phyloP scores from a whole-genome alignment of 2,329 filamentous ascomycete species.

The Cladophialophora bantiana region DNA sequence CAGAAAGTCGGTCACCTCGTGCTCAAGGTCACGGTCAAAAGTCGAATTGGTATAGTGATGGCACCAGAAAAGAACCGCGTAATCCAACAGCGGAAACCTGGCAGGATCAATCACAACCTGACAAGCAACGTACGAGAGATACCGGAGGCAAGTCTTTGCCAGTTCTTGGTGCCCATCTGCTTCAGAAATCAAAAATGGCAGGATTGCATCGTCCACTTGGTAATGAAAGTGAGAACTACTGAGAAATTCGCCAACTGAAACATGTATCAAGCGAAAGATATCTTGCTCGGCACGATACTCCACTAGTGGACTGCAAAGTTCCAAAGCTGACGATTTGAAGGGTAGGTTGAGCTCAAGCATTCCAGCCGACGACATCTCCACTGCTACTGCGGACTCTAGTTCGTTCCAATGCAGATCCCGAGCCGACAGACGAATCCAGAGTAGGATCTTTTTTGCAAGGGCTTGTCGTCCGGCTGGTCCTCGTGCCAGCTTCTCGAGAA shows the following conservation, averaged over 20 bases:
- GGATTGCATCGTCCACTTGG: background rate
- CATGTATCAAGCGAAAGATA: background rate
- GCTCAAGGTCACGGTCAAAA: background rate
- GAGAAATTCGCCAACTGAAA: background rate
- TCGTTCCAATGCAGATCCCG: no score
- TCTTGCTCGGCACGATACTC: background rate
- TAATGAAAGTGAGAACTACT: background rate
- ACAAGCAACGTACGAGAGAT: background rate
- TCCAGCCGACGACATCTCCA: background rate
- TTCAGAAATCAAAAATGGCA: background rate
- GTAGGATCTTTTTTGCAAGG: no score
- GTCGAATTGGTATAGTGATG: background rate
- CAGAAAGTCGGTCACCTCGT: background rate
- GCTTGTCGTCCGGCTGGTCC: no score
- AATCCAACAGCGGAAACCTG: background rate
- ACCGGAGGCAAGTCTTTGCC: background rate
- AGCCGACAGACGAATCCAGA: no score
- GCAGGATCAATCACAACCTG: background rate
- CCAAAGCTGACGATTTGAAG: background rate
- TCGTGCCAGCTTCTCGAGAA: background rate
- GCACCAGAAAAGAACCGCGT: background rate
- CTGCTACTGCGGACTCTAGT: no score
- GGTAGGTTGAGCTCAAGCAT: background rate
- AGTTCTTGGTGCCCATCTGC: background rate
- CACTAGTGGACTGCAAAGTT: slow-evolving; percentile 1